Conservation (phyloP, 2,329 filamentous ascomycete species). For the Venturia pyrina region DNA sequence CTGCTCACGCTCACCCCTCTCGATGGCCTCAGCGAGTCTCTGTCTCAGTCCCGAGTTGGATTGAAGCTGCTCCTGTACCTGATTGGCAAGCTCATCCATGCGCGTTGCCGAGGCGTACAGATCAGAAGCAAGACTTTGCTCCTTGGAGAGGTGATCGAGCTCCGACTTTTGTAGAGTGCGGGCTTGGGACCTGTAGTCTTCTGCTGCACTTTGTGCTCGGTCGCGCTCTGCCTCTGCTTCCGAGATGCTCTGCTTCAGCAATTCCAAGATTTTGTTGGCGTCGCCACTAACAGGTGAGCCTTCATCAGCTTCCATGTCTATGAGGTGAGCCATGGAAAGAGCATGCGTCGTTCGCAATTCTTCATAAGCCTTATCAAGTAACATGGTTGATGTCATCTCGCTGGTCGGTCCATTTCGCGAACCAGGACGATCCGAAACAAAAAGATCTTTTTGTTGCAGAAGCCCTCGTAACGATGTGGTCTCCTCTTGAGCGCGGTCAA, state of each 20-base stretch:
- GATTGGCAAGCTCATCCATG: slow-evolving; percentile 67
- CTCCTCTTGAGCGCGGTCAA: slow-evolving; percentile 90
- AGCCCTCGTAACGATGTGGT: slow-evolving; percentile 72
- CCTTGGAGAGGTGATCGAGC: slow-evolving; percentile 45
- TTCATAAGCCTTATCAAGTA: slow-evolving; percentile 62
- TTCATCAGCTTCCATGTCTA: slow-evolving; percentile 46
- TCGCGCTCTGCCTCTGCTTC: slow-evolving; percentile 63
- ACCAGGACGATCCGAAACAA: slow-evolving; percentile 51
- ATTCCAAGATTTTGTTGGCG: slow-evolving; percentile 51
- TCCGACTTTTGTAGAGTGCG: slow-evolving; percentile 48
- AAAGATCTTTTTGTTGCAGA: slow-evolving; percentile 73
- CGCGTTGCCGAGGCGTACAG: slow-evolving; percentile 63
- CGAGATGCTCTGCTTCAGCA: slow-evolving; percentile 58
- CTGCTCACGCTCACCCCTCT: slow-evolving; percentile 76
- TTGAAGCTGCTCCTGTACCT: slow-evolving; percentile 73
- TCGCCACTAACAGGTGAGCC: slow-evolving; percentile 29
- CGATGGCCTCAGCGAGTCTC: slow-evolving; percentile 69
- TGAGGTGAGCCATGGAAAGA: slow-evolving; percentile 57
- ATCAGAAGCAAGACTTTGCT: slow-evolving; percentile 57
- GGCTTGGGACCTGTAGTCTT: slow-evolving; percentile 52
- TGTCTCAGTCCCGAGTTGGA: slow-evolving; percentile 65
- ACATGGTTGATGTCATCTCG: slow-evolving; percentile 43
- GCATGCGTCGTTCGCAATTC: slow-evolving; percentile 65
- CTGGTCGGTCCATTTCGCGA: slow-evolving; percentile 15
- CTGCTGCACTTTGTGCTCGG: slow-evolving; percentile 55